Evolutionary conservation across 2,329 filamentous ascomycete genomes (phyloP).

Genomic region (Metarhizium robertsii): DNA sequence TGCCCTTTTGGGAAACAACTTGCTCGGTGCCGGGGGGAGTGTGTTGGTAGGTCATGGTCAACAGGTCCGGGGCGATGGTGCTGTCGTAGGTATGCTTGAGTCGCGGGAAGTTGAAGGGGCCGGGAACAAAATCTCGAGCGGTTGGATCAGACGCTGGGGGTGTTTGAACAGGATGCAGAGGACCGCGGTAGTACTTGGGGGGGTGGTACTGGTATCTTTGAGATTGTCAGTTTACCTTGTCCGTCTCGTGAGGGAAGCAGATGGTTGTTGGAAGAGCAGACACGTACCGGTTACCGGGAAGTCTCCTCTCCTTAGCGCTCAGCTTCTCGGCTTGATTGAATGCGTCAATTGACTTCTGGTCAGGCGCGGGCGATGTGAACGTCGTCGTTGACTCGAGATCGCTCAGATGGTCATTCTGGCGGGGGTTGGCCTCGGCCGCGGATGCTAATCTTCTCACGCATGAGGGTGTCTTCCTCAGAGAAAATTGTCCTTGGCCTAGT

Average conservation of each 20-base stretch:
- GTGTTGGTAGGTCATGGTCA: conserved; percentile 84
- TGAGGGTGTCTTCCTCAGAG: conserved; percentile 13
- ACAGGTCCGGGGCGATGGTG: conserved; percentile 77
- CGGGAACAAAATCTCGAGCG: conserved; percentile 80
- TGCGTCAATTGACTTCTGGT: conserved; percentile 26
- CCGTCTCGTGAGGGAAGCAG: neutral
- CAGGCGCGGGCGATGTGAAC: conserved; percentile 32
- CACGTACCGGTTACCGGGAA: conserved; percentile 39
- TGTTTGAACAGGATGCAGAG: conserved; percentile 85
- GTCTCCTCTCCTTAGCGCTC: conserved; percentile 23
- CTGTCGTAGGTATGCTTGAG: conserved; percentile 84
- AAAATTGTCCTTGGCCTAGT: conserved; percentile 19
- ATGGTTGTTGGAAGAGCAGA: neutral
- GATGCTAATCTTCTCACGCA: conserved; percentile 35
- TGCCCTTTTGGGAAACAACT: conserved; percentile 42
- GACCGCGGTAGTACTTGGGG: conserved; percentile 90
- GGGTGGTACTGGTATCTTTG: conserved; percentile 86
- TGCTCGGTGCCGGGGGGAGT: conserved; percentile 62
- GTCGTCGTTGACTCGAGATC: conserved; percentile 45
- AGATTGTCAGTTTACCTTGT: neutral
- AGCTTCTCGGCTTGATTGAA: conserved; percentile 30
- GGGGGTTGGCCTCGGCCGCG: conserved; percentile 21
- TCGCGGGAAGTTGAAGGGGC: conserved; percentile 81
- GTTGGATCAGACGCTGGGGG: conserved; percentile 78
- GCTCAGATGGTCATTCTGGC: conserved; percentile 21